A percentile compares a stretch with the other conserved stretches of the same genome.
Evolutionary conservation across 306 rosid species (phyloP).

Genomic region (Lagenaria siceraria): DNA sequence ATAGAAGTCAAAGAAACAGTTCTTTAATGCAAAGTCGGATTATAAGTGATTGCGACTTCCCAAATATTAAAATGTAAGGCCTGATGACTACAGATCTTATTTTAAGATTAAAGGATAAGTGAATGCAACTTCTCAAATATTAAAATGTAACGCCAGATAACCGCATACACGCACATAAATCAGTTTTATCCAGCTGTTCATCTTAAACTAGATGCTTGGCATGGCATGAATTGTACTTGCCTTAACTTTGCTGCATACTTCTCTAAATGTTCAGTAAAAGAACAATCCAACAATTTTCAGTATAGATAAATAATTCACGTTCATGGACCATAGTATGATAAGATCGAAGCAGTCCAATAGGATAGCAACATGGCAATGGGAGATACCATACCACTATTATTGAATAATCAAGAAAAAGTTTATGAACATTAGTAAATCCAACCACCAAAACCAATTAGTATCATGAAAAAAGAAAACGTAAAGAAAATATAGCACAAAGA

Average conservation of each 20-base stretch:
- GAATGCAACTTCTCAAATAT: background rate
- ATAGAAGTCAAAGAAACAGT: background rate
- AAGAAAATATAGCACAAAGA: background rate
- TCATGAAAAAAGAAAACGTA: background rate
- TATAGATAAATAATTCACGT: background rate
- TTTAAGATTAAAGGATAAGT: background rate
- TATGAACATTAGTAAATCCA: background rate
- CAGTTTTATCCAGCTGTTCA: background rate
- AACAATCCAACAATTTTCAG: background rate
- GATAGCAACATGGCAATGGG: background rate
- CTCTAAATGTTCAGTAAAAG: background rate
- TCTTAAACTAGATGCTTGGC: background rate
- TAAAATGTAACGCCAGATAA: background rate
- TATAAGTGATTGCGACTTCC: background rate
- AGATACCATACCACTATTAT: background rate
- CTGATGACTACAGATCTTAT: background rate
- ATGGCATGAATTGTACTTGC: background rate
- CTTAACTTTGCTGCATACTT: background rate
- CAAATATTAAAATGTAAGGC: background rate
- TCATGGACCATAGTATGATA: background rate
- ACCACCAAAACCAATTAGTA: background rate
- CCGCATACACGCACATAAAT: background rate
- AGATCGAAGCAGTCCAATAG: background rate
- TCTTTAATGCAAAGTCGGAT: background rate
- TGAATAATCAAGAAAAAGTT: background rate